These are phyloP conservation scores for Dendrobium nobile DNA, from an alignment of 106 monocot genomes.

Conservation along the genomic window DNA sequence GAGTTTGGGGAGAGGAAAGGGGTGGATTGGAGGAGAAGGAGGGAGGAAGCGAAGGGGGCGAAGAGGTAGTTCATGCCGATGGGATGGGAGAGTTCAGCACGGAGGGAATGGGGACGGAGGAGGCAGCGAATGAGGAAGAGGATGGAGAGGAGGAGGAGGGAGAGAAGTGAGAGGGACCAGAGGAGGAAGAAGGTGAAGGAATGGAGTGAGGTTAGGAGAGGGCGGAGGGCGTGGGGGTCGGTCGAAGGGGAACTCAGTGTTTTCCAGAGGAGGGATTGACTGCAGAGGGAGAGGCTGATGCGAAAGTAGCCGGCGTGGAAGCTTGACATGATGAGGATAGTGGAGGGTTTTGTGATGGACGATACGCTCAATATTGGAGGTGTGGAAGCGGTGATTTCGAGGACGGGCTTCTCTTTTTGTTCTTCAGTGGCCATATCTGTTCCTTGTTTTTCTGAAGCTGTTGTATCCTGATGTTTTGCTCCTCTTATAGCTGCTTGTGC, in stretches of 20 bases:
- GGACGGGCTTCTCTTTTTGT: neutral
- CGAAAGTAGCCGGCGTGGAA: conserved; percentile 35
- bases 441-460: no score
- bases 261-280: conserved; percentile 21
- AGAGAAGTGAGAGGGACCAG: conserved; percentile 18
- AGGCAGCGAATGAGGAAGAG: conserved; percentile 30
- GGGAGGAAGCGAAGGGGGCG: conserved; percentile 29
- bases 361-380: neutral
- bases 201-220: neutral
- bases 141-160: conserved; percentile 16
- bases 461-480: no score
- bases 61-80: conserved; percentile 34
- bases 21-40: conserved; percentile 13
- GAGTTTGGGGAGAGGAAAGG: neutral
- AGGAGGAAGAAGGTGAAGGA: conserved; percentile 7
- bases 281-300: conserved; percentile 16
- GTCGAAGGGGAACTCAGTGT: conserved; percentile 3
- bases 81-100: conserved; percentile 25
- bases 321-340: conserved; percentile 7
- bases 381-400: neutral
- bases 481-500: no score
- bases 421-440: neutral
- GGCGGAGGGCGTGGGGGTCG: neutral
- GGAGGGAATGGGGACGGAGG: conserved; percentile 24
- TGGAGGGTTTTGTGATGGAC: neutral